These are phyloP conservation scores for Aspergillus versicolor DNA, from an alignment of 2,329 filamentous ascomycete genomes.

Conservation along the genomic window DNA sequence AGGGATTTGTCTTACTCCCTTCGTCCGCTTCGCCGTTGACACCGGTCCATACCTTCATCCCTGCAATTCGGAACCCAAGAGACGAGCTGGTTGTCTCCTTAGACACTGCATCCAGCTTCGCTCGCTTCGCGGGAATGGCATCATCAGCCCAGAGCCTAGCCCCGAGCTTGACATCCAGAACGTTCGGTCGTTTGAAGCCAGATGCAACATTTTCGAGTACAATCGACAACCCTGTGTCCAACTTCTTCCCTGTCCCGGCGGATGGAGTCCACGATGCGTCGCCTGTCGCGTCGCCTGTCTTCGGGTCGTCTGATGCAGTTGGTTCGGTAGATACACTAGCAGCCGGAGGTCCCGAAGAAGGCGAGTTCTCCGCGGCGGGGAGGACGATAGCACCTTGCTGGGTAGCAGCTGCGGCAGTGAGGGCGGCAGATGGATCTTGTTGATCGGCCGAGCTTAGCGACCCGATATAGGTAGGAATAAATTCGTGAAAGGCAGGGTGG, in stretches of 20 bases:
- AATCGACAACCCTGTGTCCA: slow-evolving; percentile 75
- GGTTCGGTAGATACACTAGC: slow-evolving; percentile 15
- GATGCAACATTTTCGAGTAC: slow-evolving; percentile 81
- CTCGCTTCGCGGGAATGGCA: slow-evolving; percentile 58
- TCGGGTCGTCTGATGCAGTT: slow-evolving; percentile 12
- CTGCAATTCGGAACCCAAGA: slow-evolving; percentile 64
- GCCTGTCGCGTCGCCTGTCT: slow-evolving; percentile 16
- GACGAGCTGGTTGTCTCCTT: slow-evolving; percentile 59
- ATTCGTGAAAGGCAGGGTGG: slow-evolving; percentile 71
- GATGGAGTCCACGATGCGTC: slow-evolving; percentile 45
- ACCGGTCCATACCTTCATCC: slow-evolving; percentile 61
- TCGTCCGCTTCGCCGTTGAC: slow-evolving; percentile 32
- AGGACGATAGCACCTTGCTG: slow-evolving; percentile 43
- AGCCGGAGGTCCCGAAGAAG: slow-evolving; percentile 19
- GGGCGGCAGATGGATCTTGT: slow-evolving; percentile 35
- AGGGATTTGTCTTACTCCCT: slow-evolving; percentile 33
- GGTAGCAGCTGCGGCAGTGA: slow-evolving; percentile 43
- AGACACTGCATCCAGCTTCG: slow-evolving; percentile 59
- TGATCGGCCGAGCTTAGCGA: slow-evolving; percentile 67
- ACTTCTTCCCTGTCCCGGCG: slow-evolving; percentile 58
- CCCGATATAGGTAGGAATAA: slow-evolving; percentile 85
- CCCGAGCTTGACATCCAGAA: slow-evolving; percentile 91
- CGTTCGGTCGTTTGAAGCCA: slow-evolving; percentile 81
- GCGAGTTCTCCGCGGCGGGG: slow-evolving; percentile 22
- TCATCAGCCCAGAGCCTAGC: slow-evolving; percentile 79